Percentiles rank a stretch among this genome's conserved stretches.
Conservation (phyloP, 352 stramenopile genomes). For the Globisporangium spinosum region DNA sequence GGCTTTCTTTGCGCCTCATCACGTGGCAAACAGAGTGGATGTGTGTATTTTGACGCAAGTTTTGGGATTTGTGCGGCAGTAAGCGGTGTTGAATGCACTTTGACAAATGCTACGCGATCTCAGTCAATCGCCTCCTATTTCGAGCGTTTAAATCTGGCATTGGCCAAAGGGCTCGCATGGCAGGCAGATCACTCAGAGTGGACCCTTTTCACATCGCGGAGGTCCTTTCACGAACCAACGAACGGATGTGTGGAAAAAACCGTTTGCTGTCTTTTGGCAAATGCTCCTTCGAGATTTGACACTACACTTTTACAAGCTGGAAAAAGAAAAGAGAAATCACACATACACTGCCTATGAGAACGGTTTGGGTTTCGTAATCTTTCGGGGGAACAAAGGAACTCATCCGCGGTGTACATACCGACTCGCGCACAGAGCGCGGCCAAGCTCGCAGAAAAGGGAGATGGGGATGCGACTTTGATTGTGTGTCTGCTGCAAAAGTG, state of each 20-base stretch:
- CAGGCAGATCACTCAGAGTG: not conserved
- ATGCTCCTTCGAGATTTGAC: not conserved
- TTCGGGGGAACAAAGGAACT: constrained; percentile 1
- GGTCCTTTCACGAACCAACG: not conserved
- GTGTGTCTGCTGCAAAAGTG: not conserved
- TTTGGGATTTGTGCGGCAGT: not conserved
- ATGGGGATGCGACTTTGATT: constrained; percentile 1
- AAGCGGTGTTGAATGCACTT: not conserved
- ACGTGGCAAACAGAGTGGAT: not conserved
- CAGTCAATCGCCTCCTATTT: not conserved
- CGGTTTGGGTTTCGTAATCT: constrained; percentile 1
- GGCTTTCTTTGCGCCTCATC: not conserved
- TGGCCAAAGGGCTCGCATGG: not conserved
- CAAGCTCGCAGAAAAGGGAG: not conserved
- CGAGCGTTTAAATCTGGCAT: not conserved
- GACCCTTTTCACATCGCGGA: not conserved
- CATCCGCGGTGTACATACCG: constrained; percentile 6
- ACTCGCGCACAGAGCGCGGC: not conserved
- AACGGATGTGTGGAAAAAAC: not conserved
- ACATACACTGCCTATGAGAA: not conserved
- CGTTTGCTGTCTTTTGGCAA: not conserved
- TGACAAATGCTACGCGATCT: not conserved
- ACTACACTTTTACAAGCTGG: not conserved
- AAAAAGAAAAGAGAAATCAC: not conserved
- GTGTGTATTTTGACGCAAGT: not conserved